Base-by-base conservation (phyloP, 176 grass and related monocot species). In the Carex pumila region DNA sequence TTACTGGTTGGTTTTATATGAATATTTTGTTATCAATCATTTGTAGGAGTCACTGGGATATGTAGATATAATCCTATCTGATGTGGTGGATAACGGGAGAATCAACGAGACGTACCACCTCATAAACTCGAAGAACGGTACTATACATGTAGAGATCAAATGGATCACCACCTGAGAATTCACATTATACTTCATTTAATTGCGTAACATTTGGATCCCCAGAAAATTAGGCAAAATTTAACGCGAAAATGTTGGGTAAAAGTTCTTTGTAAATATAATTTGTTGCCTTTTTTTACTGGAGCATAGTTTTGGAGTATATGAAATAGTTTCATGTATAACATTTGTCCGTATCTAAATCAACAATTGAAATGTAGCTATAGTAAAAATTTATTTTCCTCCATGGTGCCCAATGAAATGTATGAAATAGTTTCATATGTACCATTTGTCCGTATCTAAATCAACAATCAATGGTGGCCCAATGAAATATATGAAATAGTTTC, bases 21-120 rank as follows among this genome's bases (percentile, higher is more conserved):
- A n/a, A 1, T 62, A 29, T 55, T 39, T 55, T 19, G 14, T 57
- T 80, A 39, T 67, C 19, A 1, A 70, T 34, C 3, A 81, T 85
- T 62, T 89, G 36, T 75, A 98, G 95, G 95, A 98, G 72, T 90
- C 89, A 14, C 71, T 98, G 78, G 95, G 95, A 8, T 84, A 90
- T 29, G 88, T 93, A 17, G 89, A 92, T 32, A 90, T 98, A 61
- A 98, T 88, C 59, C 83, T 95, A 80, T 70, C 71, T 75, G 96
- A 98, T 67, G 95, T 98, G 13, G 86, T 98, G n/a, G 84, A 93
- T 85, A 95, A 98, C 1, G 86, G 89, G 7, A 89, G 92, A 41
- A 98, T 98, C 71, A 95, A 95, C 32, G 81, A 98, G 32, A 92
- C 83, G 19, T 98, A 98, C 76, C 88, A 95, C 69, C 85, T 98